phyloP scores from a whole-genome alignment of 768 basidiomycete genomes.

The Gloeostereum incarnatum region DNA sequence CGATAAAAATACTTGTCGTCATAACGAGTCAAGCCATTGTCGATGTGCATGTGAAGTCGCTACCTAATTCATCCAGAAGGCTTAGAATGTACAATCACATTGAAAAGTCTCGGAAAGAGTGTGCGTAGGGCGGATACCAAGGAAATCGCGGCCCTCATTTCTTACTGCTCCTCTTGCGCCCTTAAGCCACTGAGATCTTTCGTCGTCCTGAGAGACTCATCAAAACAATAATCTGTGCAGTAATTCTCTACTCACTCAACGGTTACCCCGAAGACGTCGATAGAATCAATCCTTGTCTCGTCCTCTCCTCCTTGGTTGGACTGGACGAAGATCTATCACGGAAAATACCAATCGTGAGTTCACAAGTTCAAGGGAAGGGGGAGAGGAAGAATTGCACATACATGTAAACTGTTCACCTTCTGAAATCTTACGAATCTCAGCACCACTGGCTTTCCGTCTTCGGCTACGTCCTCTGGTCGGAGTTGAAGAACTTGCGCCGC shows the following conservation, averaged over 20 bases:
- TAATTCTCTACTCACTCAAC: conserved; percentile 40
- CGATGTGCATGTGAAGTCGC: too few relatives aligned
- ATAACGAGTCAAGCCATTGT: too few relatives aligned
- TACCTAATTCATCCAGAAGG: too few relatives aligned
- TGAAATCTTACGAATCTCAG: conserved; percentile 67
- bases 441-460: conserved; percentile 35
- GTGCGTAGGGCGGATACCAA: too few relatives aligned
- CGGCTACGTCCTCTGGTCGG: conserved; percentile 32
- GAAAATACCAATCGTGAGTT: not conserved
- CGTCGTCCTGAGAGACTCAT: conserved; percentile 18
- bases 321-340: conserved; percentile 52
- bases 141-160: too few relatives aligned
- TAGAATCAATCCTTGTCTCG: conserved; percentile 54
- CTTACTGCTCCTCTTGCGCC: conserved; percentile 16
- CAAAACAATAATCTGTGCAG: conserved; percentile 2
- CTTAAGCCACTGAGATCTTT: conserved; percentile 23
- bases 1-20: too few relatives aligned
- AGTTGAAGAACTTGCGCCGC: conserved; percentile 53
- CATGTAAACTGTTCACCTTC: conserved; percentile 56
- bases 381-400: conserved; percentile 20
- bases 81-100: too few relatives aligned
- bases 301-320: conserved; percentile 59
- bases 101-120: too few relatives aligned
- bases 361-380: too few relatives aligned
- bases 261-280: conserved; percentile 56